Evolutionary conservation across 1,284 basidiomycete genomes (phyloP).

Genomic region (Ceratobasidium sp.): DNA sequence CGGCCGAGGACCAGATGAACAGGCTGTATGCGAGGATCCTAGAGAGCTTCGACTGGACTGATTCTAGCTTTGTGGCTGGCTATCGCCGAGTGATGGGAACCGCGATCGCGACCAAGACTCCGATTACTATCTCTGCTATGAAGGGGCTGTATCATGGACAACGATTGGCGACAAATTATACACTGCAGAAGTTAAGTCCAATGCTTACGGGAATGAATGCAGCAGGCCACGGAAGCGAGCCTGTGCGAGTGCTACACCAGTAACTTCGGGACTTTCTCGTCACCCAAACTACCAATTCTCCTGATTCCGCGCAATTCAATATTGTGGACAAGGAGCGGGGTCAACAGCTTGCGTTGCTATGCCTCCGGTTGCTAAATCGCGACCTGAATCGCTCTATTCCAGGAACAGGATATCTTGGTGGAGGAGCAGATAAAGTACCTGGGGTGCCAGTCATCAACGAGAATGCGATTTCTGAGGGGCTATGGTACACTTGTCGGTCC

Average conservation of each 20-base stretch:
- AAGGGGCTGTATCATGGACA: not conserved
- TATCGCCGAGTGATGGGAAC: too few species aligned
- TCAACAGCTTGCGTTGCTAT: not conserved
- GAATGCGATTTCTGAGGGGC: not conserved
- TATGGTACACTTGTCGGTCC: slow-evolving; percentile 20
- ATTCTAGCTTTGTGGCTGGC: slow-evolving; percentile 49
- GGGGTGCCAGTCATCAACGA: not conserved
- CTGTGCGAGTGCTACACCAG: too few species aligned
- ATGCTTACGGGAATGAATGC: too few species aligned
- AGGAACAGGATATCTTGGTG: not conserved
- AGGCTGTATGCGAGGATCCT: slow-evolving; percentile 50
- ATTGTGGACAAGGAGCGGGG: not conserved
- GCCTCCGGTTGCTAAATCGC: not conserved
- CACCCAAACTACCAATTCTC: not conserved
- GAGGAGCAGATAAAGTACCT: not conserved
- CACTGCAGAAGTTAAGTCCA: slow-evolving; percentile 1
- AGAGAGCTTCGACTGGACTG: slow-evolving; percentile 49
- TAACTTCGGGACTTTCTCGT: too few species aligned
- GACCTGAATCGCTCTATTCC: not conserved
- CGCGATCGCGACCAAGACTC: slow-evolving; percentile 46
- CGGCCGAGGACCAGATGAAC: slow-evolving; percentile 50
- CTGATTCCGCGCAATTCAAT: not conserved
- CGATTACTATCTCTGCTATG: not conserved
- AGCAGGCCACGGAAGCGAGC: too few species aligned
- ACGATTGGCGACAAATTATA: not conserved